A percentile compares a stretch with the other conserved stretches of the same genome.
phyloP scores from a whole-genome alignment of 352 stramenopile species.

The Globisporangium parvum region DNA sequence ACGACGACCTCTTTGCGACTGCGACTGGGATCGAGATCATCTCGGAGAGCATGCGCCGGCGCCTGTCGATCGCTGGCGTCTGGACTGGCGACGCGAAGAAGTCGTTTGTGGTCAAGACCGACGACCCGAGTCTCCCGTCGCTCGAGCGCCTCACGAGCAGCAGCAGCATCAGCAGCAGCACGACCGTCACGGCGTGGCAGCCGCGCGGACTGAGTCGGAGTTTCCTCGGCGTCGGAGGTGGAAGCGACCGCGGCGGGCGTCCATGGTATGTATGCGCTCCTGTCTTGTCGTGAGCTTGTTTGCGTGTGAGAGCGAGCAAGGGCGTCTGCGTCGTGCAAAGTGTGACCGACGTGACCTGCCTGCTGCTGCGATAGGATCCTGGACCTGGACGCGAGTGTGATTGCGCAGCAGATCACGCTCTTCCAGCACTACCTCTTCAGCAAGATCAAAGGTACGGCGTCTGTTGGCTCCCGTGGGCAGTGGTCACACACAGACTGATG shows the following conservation, averaged over 20 bases:
- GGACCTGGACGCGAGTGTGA: slow-evolving; percentile 68
- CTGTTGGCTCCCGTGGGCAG: too few species aligned
- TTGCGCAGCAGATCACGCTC: slow-evolving; percentile 81
- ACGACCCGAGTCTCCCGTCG: slow-evolving; percentile 25
- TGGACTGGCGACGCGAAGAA: slow-evolving; percentile 56
- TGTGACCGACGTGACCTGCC: too few species aligned
- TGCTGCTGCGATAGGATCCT: slow-evolving; percentile 35
- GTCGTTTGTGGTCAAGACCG: slow-evolving; percentile 54
- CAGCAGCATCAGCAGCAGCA: slow-evolving; percentile 2
- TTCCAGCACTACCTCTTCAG: slow-evolving; percentile 87
- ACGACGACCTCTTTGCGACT: slow-evolving; percentile 66
- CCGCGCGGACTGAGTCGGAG: slow-evolving; percentile 34
- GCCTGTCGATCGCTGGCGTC: slow-evolving; percentile 68
- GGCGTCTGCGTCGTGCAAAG: background rate
- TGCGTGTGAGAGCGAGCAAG: background rate
- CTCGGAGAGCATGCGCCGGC: slow-evolving; percentile 59
- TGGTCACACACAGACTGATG: background rate
- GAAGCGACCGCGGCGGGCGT: slow-evolving; percentile 16
- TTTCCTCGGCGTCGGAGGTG: slow-evolving; percentile 16
- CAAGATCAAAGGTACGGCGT: slow-evolving; percentile 76
- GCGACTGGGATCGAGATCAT: slow-evolving; percentile 76
- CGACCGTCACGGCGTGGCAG: slow-evolving; percentile 43
- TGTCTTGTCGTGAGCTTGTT: background rate
- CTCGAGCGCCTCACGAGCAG: slow-evolving; percentile 22
- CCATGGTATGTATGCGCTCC: slow-evolving; percentile 74